Percentiles rank a stretch among this genome's conserved stretches.
phyloP scores from a whole-genome alignment of 2,329 filamentous ascomycete species.

The Nakataea oryzae region DNA sequence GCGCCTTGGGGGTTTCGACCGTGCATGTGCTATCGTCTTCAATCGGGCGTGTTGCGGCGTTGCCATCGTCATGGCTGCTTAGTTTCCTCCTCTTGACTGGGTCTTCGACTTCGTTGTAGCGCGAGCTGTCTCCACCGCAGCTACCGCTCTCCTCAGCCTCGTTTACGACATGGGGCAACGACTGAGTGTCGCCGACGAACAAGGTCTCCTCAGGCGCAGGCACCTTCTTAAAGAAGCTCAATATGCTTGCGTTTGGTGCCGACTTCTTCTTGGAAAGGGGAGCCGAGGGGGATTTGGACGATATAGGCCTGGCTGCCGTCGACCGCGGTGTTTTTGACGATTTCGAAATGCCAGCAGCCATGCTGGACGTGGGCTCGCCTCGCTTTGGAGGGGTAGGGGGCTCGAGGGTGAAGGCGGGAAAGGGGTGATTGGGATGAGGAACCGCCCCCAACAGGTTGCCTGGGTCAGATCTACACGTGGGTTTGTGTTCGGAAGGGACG shows the following conservation, averaged over 20 bases:
- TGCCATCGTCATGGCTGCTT: conserved; percentile 14
- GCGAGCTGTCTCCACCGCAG: conserved; percentile 4
- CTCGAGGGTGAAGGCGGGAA: too few species aligned
- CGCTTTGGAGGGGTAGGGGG: not conserved
- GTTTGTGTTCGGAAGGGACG: too few species aligned
- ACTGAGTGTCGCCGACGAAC: conserved; percentile 30
- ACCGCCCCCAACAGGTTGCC: too few species aligned
- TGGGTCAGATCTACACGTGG: too few species aligned
- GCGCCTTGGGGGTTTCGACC: not conserved
- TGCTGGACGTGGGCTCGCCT: not conserved
- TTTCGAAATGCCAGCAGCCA: not conserved
- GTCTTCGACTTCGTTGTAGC: conserved; percentile 26
- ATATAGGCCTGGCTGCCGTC: not conserved
- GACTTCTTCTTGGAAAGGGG: conserved; percentile 9
- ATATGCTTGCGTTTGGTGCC: conserved; percentile 53
- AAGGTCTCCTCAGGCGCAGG: conserved; percentile 48
- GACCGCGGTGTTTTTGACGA: conserved; percentile 3
- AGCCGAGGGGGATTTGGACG: not conserved
- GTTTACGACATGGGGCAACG: conserved; percentile 5
- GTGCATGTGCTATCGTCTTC: not conserved
- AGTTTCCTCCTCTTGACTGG: conserved; percentile 32
- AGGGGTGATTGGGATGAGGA: too few species aligned
- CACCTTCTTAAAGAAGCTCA: conserved; percentile 66
- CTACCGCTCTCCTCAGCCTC: not conserved
- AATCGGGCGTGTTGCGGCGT: conserved; percentile 2